Evolutionary conservation across 495 filamentous ascomycete genomes (phyloP), one percentile per base, ranked within the genome.

Genomic region (Penicillium turbatum): DNA sequence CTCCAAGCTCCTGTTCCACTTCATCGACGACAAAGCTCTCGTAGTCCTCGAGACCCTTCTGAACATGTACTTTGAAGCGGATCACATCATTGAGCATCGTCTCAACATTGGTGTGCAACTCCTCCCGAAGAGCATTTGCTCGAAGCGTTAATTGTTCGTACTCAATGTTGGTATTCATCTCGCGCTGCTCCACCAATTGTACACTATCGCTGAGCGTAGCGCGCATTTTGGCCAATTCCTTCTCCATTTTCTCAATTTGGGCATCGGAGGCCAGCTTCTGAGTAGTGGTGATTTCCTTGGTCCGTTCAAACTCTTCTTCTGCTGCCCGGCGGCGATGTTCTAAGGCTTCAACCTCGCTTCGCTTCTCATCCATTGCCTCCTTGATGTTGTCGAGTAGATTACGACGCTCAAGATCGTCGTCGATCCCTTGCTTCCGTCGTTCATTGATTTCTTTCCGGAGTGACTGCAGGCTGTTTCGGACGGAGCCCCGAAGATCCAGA

Each of bases 181-280:
- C 91, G 46, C 89, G 81, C 70, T 97, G 92, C 67, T 96, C 91
- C 82, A 95, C 87, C 47, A 95, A 68, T 71, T 96, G 89, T 51
- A 96, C 88, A 37, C 83, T 88, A 66, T 97, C 92, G n/a, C 79
- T 85, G 45, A 97, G 77, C 21, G 86, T 84, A 2, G 84, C 80
- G 51, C 91, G 80, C 90, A 97, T 95, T 75, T 89, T 90, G 37
- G 88, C 87, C 26, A 98, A 74, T 69, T 98, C 92, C 66, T 95
- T 96, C 74, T 97, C 93, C 87, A 97, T 91, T 76, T 91, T 90
- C 72, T 98, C 93, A 62, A 97, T 96, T 68, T 97, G 92, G 13
- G 90, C 83, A 68, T 97, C 93, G 5, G 82, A 86, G 10, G 84
- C 85, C 59, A 92, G 79, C 68, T 93, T 92, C 71, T 96, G 90